Conservation (phyloP, 2,329 filamentous ascomycete genomes). For the Knoxdaviesia proteae region DNA sequence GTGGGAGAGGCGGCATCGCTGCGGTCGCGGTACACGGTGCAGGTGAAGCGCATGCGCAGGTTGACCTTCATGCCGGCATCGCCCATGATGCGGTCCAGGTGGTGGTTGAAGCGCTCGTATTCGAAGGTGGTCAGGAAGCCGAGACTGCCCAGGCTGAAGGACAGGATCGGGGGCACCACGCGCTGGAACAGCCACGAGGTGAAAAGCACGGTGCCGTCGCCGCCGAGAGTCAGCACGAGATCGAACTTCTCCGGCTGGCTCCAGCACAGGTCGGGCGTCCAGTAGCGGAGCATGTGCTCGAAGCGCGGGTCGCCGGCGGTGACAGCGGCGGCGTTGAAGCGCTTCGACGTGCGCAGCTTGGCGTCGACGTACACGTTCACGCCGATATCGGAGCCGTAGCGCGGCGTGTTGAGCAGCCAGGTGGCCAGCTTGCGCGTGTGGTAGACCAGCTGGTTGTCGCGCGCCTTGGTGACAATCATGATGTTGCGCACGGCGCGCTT, state of each 20-base stretch:
- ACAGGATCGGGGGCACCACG: slow-evolving; percentile 66
- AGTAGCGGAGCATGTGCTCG: slow-evolving; percentile 73
- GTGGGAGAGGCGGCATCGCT: slow-evolving; percentile 27
- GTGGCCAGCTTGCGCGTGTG: slow-evolving; percentile 71
- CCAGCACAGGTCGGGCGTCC: slow-evolving; percentile 94
- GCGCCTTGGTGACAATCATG: slow-evolving; percentile 97
- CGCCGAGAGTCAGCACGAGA: slow-evolving; percentile 70
- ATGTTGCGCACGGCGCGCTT: slow-evolving; percentile 80
- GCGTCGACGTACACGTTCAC: slow-evolving; percentile 97
- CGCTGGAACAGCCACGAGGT: slow-evolving; percentile 86
- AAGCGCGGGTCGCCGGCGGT: slow-evolving; percentile 56
- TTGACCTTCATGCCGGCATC: slow-evolving; percentile 93
- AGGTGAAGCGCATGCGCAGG: slow-evolving; percentile 95
- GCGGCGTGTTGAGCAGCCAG: slow-evolving; percentile 74
- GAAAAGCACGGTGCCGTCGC: slow-evolving; percentile 72
- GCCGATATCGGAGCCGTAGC: slow-evolving; percentile 75
- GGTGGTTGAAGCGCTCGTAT: slow-evolving; percentile 70
- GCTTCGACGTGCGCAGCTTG: slow-evolving; percentile 71
- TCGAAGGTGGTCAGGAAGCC: slow-evolving; percentile 81
- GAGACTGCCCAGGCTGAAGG: slow-evolving; percentile 65
- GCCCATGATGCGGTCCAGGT: slow-evolving; percentile 78
- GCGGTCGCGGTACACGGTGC: slow-evolving; percentile 72
- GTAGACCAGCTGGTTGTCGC: slow-evolving; percentile 80
- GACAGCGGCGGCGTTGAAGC: slow-evolving; percentile 61
- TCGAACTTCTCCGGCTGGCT: slow-evolving; percentile 87